Percentiles rank a stretch among this genome's conserved stretches.
phyloP scores from a whole-genome alignment of 1,284 basidiomycete genomes.

The Moniliella sp. region DNA sequence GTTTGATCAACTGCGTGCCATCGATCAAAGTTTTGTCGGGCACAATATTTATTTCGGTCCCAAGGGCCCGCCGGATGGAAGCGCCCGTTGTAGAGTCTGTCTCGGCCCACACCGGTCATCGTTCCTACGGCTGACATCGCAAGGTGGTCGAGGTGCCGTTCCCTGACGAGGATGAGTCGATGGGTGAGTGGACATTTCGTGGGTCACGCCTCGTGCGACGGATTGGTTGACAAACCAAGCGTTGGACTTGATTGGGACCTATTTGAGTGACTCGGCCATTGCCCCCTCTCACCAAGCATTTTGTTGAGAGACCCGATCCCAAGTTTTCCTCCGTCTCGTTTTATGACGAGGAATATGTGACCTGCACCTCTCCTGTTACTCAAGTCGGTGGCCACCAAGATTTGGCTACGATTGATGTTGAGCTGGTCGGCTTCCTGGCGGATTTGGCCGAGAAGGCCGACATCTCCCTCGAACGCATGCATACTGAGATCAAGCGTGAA shows the following conservation, averaged over 20 bases:
- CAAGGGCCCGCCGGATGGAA: conserved; percentile 65
- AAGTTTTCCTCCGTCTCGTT: conserved; percentile 63
- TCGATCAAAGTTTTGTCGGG: conserved; percentile 19
- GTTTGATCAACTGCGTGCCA: conserved; percentile 43
- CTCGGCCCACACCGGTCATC: conserved; percentile 46
- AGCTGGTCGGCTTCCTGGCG: conserved; percentile 50
- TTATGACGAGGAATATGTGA: conserved; percentile 47
- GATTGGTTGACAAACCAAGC: conserved; percentile 61
- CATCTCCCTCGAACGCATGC: conserved; percentile 82
- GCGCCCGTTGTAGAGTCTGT: conserved; percentile 71
- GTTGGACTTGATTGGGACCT: conserved; percentile 59
- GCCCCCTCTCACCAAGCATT: conserved; percentile 80
- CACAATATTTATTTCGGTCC: conserved; percentile 39
- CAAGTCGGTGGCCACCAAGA: conserved; percentile 62
- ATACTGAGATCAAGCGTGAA: conserved; percentile 63
- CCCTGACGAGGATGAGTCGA: conserved; percentile 87
- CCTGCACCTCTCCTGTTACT: conserved; percentile 50
- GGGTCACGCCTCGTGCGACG: conserved; percentile 54
- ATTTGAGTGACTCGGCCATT: conserved; percentile 61
- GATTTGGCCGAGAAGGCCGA: conserved; percentile 53
- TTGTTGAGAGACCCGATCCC: conserved; percentile 73
- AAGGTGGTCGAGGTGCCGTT: too few relatives aligned
- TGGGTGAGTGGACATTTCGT: conserved; percentile 67
- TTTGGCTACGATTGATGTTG: conserved; percentile 50
- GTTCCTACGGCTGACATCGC: conserved; percentile 13